phyloP scores from a whole-genome alignment of 2,329 filamentous ascomycete species.

The Pseudocercospora ulei region DNA sequence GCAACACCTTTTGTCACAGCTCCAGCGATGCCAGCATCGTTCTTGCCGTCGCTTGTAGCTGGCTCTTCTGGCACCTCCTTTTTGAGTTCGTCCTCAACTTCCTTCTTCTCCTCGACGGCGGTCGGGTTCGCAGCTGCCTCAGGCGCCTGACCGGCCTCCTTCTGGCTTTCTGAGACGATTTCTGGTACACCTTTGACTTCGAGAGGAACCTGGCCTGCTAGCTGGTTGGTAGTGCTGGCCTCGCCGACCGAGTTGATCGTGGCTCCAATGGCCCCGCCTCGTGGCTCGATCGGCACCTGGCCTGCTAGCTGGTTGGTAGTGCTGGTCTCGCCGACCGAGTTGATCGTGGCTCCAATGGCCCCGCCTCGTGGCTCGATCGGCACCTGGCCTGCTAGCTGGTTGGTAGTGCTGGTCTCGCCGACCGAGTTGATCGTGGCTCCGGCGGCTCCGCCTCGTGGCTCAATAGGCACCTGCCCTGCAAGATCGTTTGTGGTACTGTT shows the following conservation, averaged over 20 bases:
- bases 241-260: conserved; percentile 21
- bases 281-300: conserved; percentile 39
- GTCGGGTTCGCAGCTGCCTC: conserved; percentile 58
- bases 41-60: conserved; percentile 26
- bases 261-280: conserved; percentile 27
- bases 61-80: conserved; percentile 48
- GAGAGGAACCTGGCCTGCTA: conserved; percentile 41
- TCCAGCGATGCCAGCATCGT: conserved; percentile 36
- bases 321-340: conserved; percentile 23
- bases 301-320: conserved; percentile 43
- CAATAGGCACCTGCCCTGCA: conserved; percentile 40
- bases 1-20: conserved; percentile 36
- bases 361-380: conserved; percentile 39
- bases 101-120: conserved; percentile 61
- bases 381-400: conserved; percentile 40
- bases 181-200: conserved; percentile 47
- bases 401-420: conserved; percentile 36
- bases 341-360: conserved; percentile 11
- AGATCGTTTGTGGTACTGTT: conserved; percentile 40
- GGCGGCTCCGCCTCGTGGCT: conserved; percentile 35
- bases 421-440: conserved; percentile 18
- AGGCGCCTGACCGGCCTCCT: conserved; percentile 50
- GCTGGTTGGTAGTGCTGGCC: conserved; percentile 38
- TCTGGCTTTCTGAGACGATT: conserved; percentile 61
- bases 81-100: conserved; percentile 61